phyloP scores from a whole-genome alignment of 805 yeast genomes.

The Candida ovalis region DNA sequence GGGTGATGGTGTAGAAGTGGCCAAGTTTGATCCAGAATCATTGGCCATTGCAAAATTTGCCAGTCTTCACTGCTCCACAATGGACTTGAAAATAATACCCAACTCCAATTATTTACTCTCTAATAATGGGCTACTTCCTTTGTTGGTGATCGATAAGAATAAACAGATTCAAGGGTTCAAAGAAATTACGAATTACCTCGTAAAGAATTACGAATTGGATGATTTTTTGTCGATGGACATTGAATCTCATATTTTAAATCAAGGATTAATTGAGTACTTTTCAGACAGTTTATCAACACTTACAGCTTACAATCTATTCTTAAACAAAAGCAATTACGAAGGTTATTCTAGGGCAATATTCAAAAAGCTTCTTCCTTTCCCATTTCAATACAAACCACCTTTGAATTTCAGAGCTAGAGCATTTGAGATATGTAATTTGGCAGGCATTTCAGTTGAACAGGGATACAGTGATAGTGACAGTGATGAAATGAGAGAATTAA shows the following conservation, averaged over 20 bases:
- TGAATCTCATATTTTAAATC: conserved; percentile 33
- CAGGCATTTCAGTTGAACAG: conserved; percentile 33
- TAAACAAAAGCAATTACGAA: conserved; percentile 57
- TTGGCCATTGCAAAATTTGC: conserved; percentile 45
- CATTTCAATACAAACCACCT: conserved; percentile 72
- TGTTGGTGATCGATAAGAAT: conserved; percentile 27
- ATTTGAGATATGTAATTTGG: conserved; percentile 25
- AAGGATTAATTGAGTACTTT: conserved; percentile 41
- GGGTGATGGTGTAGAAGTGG: conserved; percentile 41
- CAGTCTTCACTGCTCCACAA: conserved; percentile 18
- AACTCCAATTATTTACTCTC: conserved; percentile 59
- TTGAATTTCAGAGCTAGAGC: conserved; percentile 37
- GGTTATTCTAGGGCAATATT: conserved; percentile 54
- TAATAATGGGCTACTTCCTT: conserved; percentile 47
- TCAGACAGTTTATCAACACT: conserved; percentile 40
- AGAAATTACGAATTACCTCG: conserved; percentile 35
- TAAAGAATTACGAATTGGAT: conserved; percentile 2
- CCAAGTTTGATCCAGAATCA: conserved; percentile 50
- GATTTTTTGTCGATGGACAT: background rate
- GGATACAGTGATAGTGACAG: conserved; percentile 26
- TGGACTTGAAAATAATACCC: conserved; percentile 39
- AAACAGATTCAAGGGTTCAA: conserved; percentile 38
- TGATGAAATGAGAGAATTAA: conserved; percentile 22
- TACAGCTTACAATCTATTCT: conserved; percentile 53
- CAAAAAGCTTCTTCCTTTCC: conserved; percentile 56